Base-by-base conservation (phyloP, 2,329 filamentous ascomycete genomes). In the Epicoccum nigrum region DNA sequence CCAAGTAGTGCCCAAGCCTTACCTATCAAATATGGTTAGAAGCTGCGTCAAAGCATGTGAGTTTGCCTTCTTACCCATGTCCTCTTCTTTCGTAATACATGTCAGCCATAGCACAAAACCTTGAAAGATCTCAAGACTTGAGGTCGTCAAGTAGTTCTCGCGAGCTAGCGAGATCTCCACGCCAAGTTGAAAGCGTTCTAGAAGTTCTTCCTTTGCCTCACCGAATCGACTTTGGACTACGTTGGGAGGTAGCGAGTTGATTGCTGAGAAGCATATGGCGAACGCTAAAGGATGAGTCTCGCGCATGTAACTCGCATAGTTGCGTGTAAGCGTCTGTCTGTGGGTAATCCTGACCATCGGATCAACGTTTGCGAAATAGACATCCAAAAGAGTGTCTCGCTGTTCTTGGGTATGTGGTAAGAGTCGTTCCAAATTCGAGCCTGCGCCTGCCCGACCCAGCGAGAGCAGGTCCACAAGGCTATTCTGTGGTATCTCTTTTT, bases 1-100 rank as follows among this genome's bases (percentile, higher is more conserved):
- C 71, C 72, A 7, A 73, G 62, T 12, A 74, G 56, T 4, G 71
- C 65, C 71, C 71, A 74, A 11, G 69, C 68, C 58, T 72, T 73
- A 7, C 68, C 69, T 72, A 45, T 12, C 11, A 11, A 17, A 21
- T 3, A 8, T n/a, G 20, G n/a, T 55, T 31, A 55, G 31, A 16
- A 9, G 12, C 1, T 21, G 2, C 11, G 11, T 12, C 3, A 2
- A 5, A 4, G 4, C 30, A 6, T 16, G 4, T 7, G 13, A 2
- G 2, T 16, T 15, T 21, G 5, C n/a, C 19, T 12, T 42, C 63
- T 40, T 63, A 69, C 70, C 66, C 68, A 74, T 74, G 28, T 73
- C 70, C 37, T 74, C 70, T 55, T 74, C 72, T 43, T 62, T 64
- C 1, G 67, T 71, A 23, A 73, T 71, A 32, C 71, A 72, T 6